Evolutionary conservation across 345 rosid genomes (phyloP).

Genomic region (Crucihimalaya himalaica): DNA sequence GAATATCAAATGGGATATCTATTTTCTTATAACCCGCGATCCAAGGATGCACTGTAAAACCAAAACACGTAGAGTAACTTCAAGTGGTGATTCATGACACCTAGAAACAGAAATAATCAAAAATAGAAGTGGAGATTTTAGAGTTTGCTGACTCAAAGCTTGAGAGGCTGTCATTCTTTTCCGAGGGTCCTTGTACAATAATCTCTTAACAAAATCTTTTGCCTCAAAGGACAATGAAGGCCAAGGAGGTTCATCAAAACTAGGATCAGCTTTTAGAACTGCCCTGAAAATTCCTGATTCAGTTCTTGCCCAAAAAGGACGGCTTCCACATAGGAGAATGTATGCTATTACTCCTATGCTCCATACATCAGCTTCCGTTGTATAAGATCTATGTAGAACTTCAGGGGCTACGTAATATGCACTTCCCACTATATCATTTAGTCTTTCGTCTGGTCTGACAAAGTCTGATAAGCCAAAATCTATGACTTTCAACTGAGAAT

Average conservation of each 20-base stretch:
- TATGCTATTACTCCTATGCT: constrained; percentile 95
- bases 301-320: constrained; percentile 98
- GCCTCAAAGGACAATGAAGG: constrained; percentile 82
- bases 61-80: not conserved
- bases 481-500: constrained; percentile 84
- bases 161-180: constrained; percentile 94
- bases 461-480: constrained; percentile 97
- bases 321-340: constrained; percentile 92
- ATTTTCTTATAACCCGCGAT: constrained; percentile 48
- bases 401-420: constrained; percentile 98
- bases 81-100: constrained; percentile 4
- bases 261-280: constrained; percentile 88
- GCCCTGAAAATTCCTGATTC: constrained; percentile 94
- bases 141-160: constrained; percentile 70
- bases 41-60: constrained; percentile 92
- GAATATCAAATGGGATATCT: constrained; percentile 76
- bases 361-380: constrained; percentile 98
- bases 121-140: constrained; percentile 8
- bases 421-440: constrained; percentile 96
- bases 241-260: constrained; percentile 91
- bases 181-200: constrained; percentile 83
- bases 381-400: constrained; percentile 91
- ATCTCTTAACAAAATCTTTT: constrained; percentile 80
- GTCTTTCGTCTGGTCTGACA: constrained; percentile 96
- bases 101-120: constrained; percentile 15